Evolutionary conservation across 179 eudicot species (phyloP), one percentile per base, ranked within the genome.

Genomic region (Carnegiea gigantea): DNA sequence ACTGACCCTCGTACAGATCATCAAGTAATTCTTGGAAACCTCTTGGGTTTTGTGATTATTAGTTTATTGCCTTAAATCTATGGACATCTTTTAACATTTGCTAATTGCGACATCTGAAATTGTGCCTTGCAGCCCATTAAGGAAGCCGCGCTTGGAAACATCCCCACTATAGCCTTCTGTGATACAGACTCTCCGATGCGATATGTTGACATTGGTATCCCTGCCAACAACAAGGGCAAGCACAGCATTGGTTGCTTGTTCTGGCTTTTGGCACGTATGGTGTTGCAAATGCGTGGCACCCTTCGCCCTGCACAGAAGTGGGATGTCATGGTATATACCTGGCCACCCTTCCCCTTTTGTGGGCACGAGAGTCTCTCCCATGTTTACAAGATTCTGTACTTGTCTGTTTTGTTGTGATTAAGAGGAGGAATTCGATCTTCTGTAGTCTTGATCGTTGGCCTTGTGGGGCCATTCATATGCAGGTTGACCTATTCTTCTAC

Each of bases 1-100:
- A 92, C 95, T 75, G 97, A 94, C 83, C 98, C 98, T 40, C 83
- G 95, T 54, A 91, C 98, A 28, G 97, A 92, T 81, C 98, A 94
- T 65, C 97, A 94, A 91, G 98, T 92, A 36, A 65, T 30, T 0
- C 68, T 62, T 23, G 0, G 6, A 8, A 9, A 62, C 72, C 72
- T 26, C 12, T 28, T 30, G 68, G 21, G 30, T 67, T 28, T 26
- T 6, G 23, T 23, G 28, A 62, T n/a, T 67, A 67, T 28, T 26
- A 23, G 38, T 67, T 24, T 67, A 13, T 67, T 0, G 12, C 23
- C 70, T 40, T 67, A 26, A 0, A 26, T 26, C 12, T 23, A 9
- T 62, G 10, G 2, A n/a, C 3, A 15, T 6, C 62, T 57, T 54
- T 5, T 62, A 62, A 9, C 5, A 26, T 67, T 26, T 44, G 71